Percentiles rank a stretch among this genome's conserved stretches.
Conservation (phyloP, 495 filamentous ascomycete species). For the Podospora didyma region DNA sequence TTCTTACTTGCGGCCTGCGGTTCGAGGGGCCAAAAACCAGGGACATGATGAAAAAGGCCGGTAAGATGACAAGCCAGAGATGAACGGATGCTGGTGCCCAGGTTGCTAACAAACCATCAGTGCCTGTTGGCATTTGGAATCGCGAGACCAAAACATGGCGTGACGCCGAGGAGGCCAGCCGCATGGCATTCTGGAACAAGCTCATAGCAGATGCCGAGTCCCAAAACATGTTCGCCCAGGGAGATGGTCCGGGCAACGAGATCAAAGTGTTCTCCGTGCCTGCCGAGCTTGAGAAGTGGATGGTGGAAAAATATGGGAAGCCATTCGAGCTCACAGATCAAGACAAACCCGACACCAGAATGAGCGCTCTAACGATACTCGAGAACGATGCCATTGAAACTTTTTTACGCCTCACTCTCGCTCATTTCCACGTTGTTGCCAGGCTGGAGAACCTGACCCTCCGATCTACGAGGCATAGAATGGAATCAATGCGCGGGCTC, state of each 20-base stretch:
- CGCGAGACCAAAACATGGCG: too few species aligned
- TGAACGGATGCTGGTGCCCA: too few species aligned
- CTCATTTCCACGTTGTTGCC: neutral
- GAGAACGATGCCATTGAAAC: constrained; percentile 4
- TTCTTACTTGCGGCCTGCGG: neutral
- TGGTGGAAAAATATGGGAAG: neutral
- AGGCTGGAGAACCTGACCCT: neutral
- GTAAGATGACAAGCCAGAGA: too few species aligned
- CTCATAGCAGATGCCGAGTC: too few species aligned
- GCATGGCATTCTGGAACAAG: too few species aligned
- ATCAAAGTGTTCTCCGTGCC: too few species aligned
- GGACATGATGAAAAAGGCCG: neutral
- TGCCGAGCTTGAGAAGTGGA: neutral
- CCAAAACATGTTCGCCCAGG: too few species aligned
- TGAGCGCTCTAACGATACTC: neutral
- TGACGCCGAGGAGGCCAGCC: too few species aligned
- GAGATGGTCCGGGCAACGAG: too few species aligned
- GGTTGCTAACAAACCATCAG: too few species aligned
- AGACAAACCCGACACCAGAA: neutral
- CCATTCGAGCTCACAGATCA: neutral
- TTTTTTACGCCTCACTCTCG: neutral
- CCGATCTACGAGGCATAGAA: neutral
- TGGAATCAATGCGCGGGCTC: neutral
- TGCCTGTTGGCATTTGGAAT: too few species aligned
- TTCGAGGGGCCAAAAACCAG: neutral